Base-by-base conservation (phyloP, 2,329 filamentous ascomycete genomes). In the Rhinocladiella similis region DNA sequence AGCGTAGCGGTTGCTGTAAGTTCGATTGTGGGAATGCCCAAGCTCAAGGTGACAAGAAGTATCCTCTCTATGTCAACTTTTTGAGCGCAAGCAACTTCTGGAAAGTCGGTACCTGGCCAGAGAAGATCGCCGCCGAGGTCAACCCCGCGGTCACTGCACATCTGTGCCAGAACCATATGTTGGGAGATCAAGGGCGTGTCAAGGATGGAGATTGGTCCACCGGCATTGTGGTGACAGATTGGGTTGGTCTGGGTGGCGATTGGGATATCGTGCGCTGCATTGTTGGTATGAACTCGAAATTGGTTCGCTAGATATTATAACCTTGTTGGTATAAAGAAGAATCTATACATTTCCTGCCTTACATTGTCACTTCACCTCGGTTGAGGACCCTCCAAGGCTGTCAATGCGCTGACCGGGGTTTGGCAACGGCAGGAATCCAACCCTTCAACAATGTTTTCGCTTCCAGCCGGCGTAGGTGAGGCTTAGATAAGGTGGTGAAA, bases 41-140 rank as follows among this genome's bases (percentile, higher is more conserved):
- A 38, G 14, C 39, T 48, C 45, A 35, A 51, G 41, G 43, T 13
- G 53, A 27, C 48, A 36, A 74, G 71, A 68, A 69, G 25, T 77
- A 78, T 14, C 90, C 91, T 1, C 81, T 97, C 64, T 96, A 89
- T 67, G 77, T 97, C 72, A 99, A 97, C 73, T 97, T 97, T 70
- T 73, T 97, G 60, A 91, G 83, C 64, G 94, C 88, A 1, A 93
- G 88, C 72, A 97, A 97, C 75, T 97, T 97, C 77, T 97, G 93
- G 86, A 92, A 90, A 63, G 80, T 87, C 1, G 85, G 84, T 53
- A 96, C 91, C 73, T 99, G 94, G 94, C 94, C 94, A 0, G 92
- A 96, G 72, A 87, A 84, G 68, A 90, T 99, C 70, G 93, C 94
- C 1, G 87, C 85, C 18, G 90, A 89, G 75, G 81, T 96, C 47